Base-by-base conservation (phyloP, 768 basidiomycete genomes). In the Gyrodon lividus region DNA sequence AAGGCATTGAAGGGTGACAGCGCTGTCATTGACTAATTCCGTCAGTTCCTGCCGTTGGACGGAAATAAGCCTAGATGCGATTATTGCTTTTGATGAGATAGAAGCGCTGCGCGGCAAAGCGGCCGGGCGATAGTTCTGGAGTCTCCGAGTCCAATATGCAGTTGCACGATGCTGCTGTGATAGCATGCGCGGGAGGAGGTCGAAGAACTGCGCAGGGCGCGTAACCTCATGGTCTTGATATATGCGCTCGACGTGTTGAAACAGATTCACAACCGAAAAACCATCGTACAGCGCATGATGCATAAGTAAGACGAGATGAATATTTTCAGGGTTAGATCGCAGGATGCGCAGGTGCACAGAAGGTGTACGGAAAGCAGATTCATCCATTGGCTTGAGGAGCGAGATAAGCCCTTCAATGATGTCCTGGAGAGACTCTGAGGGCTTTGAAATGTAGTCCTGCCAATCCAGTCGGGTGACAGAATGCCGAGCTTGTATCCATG, bases 261-360 rank as follows among this genome's bases (percentile, higher is more conserved):
- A 52, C 6, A 79, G 63, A 23, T 59, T 63, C n/a, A 60, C 61
- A 16, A 78, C 55, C 10, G 77, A 75, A 23, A 72, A 41, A 10
- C 77, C 77, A 51, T 79, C 77, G 49, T 79, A 79, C 17, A 78
- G 51, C 3, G 76, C 75, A 55, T 79, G 77, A 55, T 79, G 77
- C 65, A 78, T 69, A 35, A 71, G 67, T 3, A 79, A 53, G 12
- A 75, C 70, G 5, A 79, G 60, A 30, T 48, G 44, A 34, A 48
- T 42, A 31, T 41, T 30, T 10, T 13, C 38, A 14, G 40, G 24
- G 16, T 49, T 42, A 26, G 55, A 46, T 8, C 43, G 51, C 42
- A 62, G 35, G 19, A 61, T 24, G 28, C 61, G 54, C 47, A 60
- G 66, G 68, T 48, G 72, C 13, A 70, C 64, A 48, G 51, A 72